Percentiles rank a stretch among this genome's conserved stretches.
Conservation (phyloP, 768 basidiomycete genomes). For the Gloeopeniophorella convolvens region DNA sequence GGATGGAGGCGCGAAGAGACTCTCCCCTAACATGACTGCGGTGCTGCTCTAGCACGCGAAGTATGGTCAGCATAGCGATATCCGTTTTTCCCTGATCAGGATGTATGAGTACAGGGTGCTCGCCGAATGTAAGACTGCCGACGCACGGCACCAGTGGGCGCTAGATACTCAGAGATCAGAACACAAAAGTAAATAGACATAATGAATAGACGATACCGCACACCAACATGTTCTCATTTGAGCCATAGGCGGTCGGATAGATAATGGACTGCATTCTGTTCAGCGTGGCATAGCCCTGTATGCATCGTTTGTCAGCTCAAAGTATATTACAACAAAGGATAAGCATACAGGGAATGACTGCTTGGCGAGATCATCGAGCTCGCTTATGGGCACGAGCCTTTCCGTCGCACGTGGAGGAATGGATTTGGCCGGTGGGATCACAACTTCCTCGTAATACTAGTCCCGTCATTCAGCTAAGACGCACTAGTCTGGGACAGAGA, state of each 20-base stretch:
- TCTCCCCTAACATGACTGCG: conserved; percentile 28
- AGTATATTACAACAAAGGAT: neutral
- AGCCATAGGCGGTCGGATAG: conserved; percentile 86
- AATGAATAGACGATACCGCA: conserved; percentile 49
- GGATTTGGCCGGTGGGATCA: conserved; percentile 75
- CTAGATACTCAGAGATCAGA: conserved; percentile 33
- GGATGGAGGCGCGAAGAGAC: conserved; percentile 44
- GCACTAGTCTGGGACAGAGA: neutral
- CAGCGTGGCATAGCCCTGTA: conserved; percentile 74
- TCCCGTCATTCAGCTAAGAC: neutral
- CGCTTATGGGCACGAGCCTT: conserved; percentile 58
- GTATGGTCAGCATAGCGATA: conserved; percentile 88
- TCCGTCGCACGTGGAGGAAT: conserved; percentile 71
- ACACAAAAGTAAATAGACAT: neutral
- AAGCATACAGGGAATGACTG: conserved; percentile 77
- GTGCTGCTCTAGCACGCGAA: conserved; percentile 82
- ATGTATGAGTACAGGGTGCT: neutral
- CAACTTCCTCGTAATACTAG: conserved; percentile 70
- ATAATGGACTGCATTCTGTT: conserved; percentile 96
- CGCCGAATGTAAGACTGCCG: neutral
- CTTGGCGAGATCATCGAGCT: conserved; percentile 68
- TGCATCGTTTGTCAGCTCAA: conserved; percentile 4
- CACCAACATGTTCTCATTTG: conserved; percentile 94
- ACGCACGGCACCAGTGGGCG: conserved; percentile 95
- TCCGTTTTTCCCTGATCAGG: conserved; percentile 90